Evolutionary conservation across 2,329 filamentous ascomycete species (phyloP).

Genomic region (Beauveria pseudobassiana): DNA sequence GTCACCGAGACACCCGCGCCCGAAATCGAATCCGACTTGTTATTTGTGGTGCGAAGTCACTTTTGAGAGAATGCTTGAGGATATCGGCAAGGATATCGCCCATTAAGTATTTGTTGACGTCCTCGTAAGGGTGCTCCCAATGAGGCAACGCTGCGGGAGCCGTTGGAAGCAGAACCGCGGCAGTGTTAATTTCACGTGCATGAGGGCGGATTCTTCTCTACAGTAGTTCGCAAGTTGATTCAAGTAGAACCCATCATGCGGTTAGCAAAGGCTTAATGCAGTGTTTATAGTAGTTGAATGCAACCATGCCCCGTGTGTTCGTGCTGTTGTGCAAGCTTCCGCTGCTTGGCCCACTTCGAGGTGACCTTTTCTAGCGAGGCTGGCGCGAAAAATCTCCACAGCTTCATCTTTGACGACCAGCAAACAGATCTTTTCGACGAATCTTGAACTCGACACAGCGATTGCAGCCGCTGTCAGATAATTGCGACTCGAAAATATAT

Average conservation of each 20-base stretch:
- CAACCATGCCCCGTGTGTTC: background rate
- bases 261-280: background rate
- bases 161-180: background rate
- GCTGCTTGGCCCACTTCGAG: background rate
- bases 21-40: background rate
- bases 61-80: background rate
- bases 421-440: constrained; percentile 29
- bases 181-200: background rate
- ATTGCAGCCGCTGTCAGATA: background rate
- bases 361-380: constrained; percentile 1
- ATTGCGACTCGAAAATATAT: background rate
- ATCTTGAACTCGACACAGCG: constrained; percentile 15
- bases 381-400: constrained; percentile 9
- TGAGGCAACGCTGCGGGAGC: background rate
- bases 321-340: background rate
- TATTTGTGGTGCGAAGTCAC: background rate
- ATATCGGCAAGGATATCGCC: background rate
- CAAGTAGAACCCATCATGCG: background rate
- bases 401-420: constrained; percentile 13
- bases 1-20: background rate
- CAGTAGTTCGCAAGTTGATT: background rate
- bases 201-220: background rate
- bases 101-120: background rate
- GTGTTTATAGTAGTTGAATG: background rate
- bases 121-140: constrained; percentile 1